Evolutionary conservation across 2,329 filamentous ascomycete species (phyloP), one percentile per base, ranked within the genome.

Genomic region (Pestalotiopsis sp.): DNA sequence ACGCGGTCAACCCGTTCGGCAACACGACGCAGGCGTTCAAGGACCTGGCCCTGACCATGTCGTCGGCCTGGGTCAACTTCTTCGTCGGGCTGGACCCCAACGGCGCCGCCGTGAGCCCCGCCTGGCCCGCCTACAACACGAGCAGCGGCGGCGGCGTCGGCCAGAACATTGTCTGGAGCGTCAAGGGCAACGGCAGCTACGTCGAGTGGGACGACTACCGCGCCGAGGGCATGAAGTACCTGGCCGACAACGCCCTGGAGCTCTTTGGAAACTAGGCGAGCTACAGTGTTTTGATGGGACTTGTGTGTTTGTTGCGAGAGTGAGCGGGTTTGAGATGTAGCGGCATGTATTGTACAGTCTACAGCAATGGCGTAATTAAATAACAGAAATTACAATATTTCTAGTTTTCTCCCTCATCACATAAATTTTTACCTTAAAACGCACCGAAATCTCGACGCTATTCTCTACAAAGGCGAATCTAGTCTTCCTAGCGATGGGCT

Each of bases 41-140:
- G 36, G 71, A 70, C 2, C 74, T 80, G 17, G 69, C 79, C 17
- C 72, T 69, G 45, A 68, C 70, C 2, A 80, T 80, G 23, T 75
- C 73, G 12, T 70, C 73, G 11, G 74, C 77, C 1, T 80, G 79
- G 79, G 70, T 80, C 66, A 79, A 83, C 73, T 86, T 86, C 78
- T 83, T 87, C 73, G 79, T 83, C 11, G 85, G 86, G 72, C 83
- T 84, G 59, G 82, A 85, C 69, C 89, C 90, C 62, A 86, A 78
- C 65, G 79, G 77, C 67, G 81, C 77, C n/a, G 82, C 69, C 1
- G 64, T 69, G 0, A 70, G 66, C 0, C 68, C 66, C 0, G 56
- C 68, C 3, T 80, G 78, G 78, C 78, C 79, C 3, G 66, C 60
- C 3, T 80, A 78, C 5, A 66, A 68, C 64, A 41, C 40, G 14